Evolutionary conservation across 208 protist species (phyloP), one percentile per base, ranked within the genome.

Genomic region (Novymonas esmeraldas): DNA sequence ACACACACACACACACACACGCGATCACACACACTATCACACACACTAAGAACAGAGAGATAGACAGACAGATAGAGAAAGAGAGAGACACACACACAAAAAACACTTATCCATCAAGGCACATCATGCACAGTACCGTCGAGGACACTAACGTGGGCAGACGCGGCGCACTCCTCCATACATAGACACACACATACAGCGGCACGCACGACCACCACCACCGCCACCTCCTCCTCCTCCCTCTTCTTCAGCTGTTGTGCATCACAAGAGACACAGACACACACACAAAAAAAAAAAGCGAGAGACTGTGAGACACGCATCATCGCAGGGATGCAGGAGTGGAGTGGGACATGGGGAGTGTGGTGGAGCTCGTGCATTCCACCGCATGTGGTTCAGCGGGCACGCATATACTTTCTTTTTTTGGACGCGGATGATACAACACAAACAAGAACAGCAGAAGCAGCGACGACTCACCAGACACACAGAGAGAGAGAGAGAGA

Each of bases 101-200:
- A n/a, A n/a, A n/a, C n/a, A n/a, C n/a, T n/a, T n/a, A n/a, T n/a
- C n/a, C n/a, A n/a, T n/a, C n/a, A n/a, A n/a, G 49, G 49, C 18
- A 54, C 11, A 34, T 28, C 39, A 26, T 22, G 18, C 9, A 54
- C 3, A 54, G 1, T 33, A 54, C 11, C 24, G 14, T 14, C 16
- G 33, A 33, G 20, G 11, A 54, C 33, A 59, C 44, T 14, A 57
- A 66, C 22, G 0, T 16, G 14, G 54, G 18, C n/a, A 11, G 38
- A 22, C 33, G 6, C 16, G 52, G n/a, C n/a, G 33, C 26, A 24
- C 31, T 7, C 29, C 16, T 22, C 26, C 26, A 26, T 28, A 14
- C 29, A 55, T 14, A 45, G 11, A 46, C 56, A 24, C 39, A 34
- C 39, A 49, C 36, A 26, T 36, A 48, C 56, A 61, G 5, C n/a